Conservation (phyloP, 139 green algal species). For the Ulvella scutata region DNA sequence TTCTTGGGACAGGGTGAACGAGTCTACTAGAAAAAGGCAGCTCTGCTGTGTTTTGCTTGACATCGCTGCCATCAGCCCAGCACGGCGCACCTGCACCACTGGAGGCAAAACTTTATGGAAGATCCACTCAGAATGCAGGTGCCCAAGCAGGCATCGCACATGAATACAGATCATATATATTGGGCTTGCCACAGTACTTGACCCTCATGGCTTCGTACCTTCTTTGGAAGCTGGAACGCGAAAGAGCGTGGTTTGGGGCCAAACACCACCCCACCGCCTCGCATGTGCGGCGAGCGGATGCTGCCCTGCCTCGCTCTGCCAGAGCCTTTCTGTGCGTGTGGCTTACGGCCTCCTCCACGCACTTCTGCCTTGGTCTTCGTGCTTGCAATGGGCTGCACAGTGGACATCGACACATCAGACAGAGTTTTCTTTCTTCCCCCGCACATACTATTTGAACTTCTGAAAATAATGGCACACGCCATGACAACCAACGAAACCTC, state of each 20-base stretch:
- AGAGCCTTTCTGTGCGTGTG: slow-evolving; percentile 73
- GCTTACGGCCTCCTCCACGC: slow-evolving; percentile 68
- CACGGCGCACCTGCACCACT: not conserved
- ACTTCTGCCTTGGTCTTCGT: slow-evolving; percentile 58
- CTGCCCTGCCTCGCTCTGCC: slow-evolving; percentile 59
- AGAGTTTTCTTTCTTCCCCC: not conserved
- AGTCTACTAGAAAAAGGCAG: not conserved
- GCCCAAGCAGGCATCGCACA: not conserved
- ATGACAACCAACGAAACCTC: too few species aligned
- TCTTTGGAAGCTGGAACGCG: not conserved
- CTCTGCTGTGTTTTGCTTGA: not conserved
- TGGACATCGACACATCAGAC: not conserved
- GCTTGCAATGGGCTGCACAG: not conserved
- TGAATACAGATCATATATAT: not conserved
- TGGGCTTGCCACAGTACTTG: too few species aligned
- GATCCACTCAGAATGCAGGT: not conserved
- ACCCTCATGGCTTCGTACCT: not conserved
- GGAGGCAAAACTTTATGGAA: not conserved
- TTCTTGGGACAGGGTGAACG: not conserved
- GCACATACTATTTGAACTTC: too few species aligned
- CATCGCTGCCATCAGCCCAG: not conserved
- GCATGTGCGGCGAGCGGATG: slow-evolving; percentile 46
- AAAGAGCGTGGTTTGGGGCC: slow-evolving; percentile 19
- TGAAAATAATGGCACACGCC: too few species aligned
- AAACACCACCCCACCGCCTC: slow-evolving; percentile 43